Percentiles rank a stretch among this genome's conserved stretches.
Evolutionary conservation across 225 moss, liverwort and hornwort species (phyloP).

Genomic region (Physcomitrium patens): DNA sequence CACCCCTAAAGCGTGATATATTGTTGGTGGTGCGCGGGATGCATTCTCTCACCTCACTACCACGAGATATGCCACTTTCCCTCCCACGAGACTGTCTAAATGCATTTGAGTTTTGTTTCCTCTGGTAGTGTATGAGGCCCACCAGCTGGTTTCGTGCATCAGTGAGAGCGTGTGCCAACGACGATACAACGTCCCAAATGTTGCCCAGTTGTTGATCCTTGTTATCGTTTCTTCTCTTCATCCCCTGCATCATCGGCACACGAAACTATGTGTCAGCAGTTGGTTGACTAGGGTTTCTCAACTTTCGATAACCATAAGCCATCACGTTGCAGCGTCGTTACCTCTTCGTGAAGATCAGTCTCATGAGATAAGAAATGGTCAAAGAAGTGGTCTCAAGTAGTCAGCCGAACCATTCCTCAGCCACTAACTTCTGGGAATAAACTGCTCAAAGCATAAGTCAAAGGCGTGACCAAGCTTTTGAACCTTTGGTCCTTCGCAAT

Average conservation of each 20-base stretch:
- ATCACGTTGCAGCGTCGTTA: slow-evolving; percentile 22
- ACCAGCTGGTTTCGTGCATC: slow-evolving; percentile 55
- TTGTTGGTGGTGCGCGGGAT: background rate
- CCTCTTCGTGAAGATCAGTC: slow-evolving; percentile 8
- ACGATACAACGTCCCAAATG: slow-evolving; percentile 49
- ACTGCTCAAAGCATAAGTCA: slow-evolving; percentile 21
- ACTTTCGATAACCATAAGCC: slow-evolving; percentile 7
- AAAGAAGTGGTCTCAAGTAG: slow-evolving; percentile 9
- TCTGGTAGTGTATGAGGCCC: slow-evolving; percentile 42
- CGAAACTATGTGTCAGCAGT: slow-evolving; percentile 8
- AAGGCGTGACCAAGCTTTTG: background rate
- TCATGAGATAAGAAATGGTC: slow-evolving; percentile 13
- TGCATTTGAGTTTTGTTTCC: background rate
- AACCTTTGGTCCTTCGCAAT: slow-evolving; percentile 40
- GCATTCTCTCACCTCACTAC: background rate
- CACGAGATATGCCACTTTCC: slow-evolving; percentile 1
- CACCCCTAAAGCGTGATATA: slow-evolving; percentile 27
- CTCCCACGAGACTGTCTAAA: slow-evolving; percentile 1
- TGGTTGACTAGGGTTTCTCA: slow-evolving; percentile 7
- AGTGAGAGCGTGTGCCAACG: slow-evolving; percentile 51
- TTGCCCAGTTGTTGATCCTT: slow-evolving; percentile 16
- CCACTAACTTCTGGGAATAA: slow-evolving; percentile 39
- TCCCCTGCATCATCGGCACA: slow-evolving; percentile 23
- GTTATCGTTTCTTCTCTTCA: slow-evolving; percentile 18
- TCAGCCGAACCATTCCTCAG: slow-evolving; percentile 18